Base-by-base conservation (phyloP, 306 rosid species). In the Leucaena leucocephala region DNA sequence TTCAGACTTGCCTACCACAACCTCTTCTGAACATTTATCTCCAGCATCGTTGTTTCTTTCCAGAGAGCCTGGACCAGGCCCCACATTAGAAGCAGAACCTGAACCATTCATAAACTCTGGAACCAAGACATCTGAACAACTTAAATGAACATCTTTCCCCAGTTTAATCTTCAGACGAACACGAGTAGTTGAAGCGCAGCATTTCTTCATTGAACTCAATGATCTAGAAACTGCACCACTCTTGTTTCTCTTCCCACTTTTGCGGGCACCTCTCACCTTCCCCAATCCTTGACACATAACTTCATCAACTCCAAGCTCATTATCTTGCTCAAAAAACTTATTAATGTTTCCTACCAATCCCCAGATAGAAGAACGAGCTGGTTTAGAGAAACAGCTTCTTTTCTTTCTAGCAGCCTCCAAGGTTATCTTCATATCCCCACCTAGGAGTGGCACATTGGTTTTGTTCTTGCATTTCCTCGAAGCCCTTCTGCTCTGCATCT, bases 311-410 rank as follows among this genome's bases (percentile, higher is more conserved):
- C 81, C 86, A 72, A 79, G 76, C 83, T 81, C 83, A 70, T 81
- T 92, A 80, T 72, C 84, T 77, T 82, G 83, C 74, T 83, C 89
- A 83, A 91, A 88, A 81, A 80, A 84, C 45, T 83, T 89, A 59
- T 86, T 66, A 46, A 93, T 83, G 77, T 83, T 86, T 58, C 93
- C 93, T 82, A 89, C 71, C 71, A 76, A 84, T 74, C 99, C 98
- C 99, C 99, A 96, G 6, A 75, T 65, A 84, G 96, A 91, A 74
- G 94, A 86, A 54, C 99, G 94, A 45, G 93, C 92, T 36, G 85
- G 86, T 78, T 89, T 91, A 77, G 91, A 84, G 85, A 67, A 74
- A 86, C 89, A 87, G 84, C 93, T 96, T 86, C 98, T 93, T 90
- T 88, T 96, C 90, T 83, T 91, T 80, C 86, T 91, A 76, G 85